Evolutionary conservation across 352 stramenopile species (phyloP).

Genomic region (Phytophthora palmivora): DNA sequence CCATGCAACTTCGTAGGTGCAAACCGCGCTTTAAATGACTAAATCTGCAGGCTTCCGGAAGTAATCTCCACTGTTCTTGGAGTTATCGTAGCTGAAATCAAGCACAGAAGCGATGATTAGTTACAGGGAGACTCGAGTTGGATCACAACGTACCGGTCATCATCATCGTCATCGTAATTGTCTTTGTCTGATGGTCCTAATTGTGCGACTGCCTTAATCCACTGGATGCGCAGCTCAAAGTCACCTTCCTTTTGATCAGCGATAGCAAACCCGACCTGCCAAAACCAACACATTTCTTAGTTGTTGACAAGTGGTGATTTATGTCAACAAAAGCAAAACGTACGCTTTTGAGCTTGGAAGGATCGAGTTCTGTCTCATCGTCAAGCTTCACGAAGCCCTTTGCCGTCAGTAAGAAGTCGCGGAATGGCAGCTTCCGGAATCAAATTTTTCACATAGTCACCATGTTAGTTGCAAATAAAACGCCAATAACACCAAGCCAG

Average conservation of each 20-base stretch:
- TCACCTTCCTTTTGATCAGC: conserved; percentile 88
- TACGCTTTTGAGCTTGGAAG: conserved; percentile 81
- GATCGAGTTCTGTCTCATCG: conserved; percentile 77
- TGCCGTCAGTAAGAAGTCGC: conserved; percentile 81
- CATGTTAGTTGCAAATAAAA: neutral
- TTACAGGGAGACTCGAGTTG: too few relatives aligned
- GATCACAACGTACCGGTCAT: conserved; percentile 30
- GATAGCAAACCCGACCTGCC: conserved; percentile 88
- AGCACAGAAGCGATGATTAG: conserved; percentile 3
- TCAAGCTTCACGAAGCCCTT: conserved; percentile 87
- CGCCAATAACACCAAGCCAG: neutral
- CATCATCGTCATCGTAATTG: conserved; percentile 40
- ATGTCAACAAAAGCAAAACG: neutral
- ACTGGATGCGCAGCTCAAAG: conserved; percentile 85
- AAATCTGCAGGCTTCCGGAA: conserved; percentile 73
- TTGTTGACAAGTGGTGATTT: neutral
- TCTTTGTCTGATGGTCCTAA: conserved; percentile 52
- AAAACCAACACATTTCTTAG: neutral
- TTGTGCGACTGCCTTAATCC: conserved; percentile 86
- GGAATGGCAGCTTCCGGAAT: conserved; percentile 64
- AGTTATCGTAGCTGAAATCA: conserved; percentile 38
- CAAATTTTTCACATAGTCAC: too few relatives aligned
- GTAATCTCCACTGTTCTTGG: conserved; percentile 38
- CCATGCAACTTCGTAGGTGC: conserved; percentile 10
- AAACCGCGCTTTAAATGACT: conserved; percentile 53